A percentile compares a stretch with the other conserved stretches of the same genome.
Evolutionary conservation across 2,329 filamentous ascomycete species (phyloP).

Genomic region (Fusarium praegraminearum): DNA sequence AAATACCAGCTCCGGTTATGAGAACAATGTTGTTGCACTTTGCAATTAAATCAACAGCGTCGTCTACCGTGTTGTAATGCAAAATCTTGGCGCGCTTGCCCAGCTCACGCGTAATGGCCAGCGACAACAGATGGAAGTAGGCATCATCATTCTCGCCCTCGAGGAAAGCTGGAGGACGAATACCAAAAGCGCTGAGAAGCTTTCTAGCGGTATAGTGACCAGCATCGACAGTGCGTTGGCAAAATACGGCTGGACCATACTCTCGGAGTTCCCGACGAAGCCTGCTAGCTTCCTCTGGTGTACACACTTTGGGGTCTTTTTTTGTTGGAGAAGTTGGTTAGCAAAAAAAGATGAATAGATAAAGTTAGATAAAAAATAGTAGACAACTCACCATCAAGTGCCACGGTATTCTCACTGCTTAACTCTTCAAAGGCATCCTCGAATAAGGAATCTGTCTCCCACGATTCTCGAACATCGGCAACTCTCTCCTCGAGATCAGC

Average conservation of each 20-base stretch:
- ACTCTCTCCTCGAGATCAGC: conserved; percentile 65
- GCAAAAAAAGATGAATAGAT: conserved; percentile 5
- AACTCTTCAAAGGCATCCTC: conserved; percentile 72
- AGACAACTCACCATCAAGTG: conserved; percentile 58
- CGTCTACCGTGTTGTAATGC: conserved; percentile 86
- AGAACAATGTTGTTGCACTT: conserved; percentile 87
- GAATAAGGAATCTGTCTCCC: conserved; percentile 74
- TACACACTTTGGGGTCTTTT: conserved; percentile 66
- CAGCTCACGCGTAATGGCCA: conserved; percentile 84
- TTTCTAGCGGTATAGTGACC: conserved; percentile 82
- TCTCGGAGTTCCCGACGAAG: conserved; percentile 79
- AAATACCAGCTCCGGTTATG: conserved; percentile 95
- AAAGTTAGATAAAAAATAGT: not conserved
- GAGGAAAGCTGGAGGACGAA: conserved; percentile 79
- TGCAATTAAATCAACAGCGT: conserved; percentile 82
- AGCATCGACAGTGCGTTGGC: conserved; percentile 75
- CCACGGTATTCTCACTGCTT: conserved; percentile 63
- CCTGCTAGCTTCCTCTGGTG: conserved; percentile 74
- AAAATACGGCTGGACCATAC: conserved; percentile 82
- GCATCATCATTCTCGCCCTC: conserved; percentile 75
- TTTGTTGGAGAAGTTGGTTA: conserved; percentile 20
- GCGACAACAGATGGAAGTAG: conserved; percentile 79
- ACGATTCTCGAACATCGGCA: conserved; percentile 65
- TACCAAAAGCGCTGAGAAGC: conserved; percentile 86
- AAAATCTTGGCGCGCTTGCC: conserved; percentile 83